Conservation (phyloP, 345 rosid species). For the Turritis glabra region DNA sequence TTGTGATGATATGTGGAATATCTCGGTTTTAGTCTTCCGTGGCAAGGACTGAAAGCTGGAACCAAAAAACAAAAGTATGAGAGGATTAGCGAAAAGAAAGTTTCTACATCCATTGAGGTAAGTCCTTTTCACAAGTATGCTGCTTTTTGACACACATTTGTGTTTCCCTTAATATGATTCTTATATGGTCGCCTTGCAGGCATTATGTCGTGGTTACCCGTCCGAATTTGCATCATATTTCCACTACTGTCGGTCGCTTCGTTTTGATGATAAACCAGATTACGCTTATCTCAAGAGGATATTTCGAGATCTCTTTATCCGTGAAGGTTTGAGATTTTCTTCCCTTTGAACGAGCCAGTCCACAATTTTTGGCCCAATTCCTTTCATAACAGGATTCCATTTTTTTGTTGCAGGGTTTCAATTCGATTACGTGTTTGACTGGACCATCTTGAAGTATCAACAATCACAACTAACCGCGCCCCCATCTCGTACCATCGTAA, state of each 20-base stretch:
- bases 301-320: conserved; percentile 94
- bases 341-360: neutral
- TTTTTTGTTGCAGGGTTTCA: conserved; percentile 75
- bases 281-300: conserved; percentile 90
- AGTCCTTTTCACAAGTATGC: conserved; percentile 1
- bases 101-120: conserved; percentile 81
- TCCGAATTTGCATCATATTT: conserved; percentile 96
- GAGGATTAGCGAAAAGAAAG: conserved; percentile 96
- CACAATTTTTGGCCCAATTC: neutral
- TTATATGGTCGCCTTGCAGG: conserved; percentile 10
- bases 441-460: conserved; percentile 98
- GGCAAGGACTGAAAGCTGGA: conserved; percentile 99
- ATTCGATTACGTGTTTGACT: conserved; percentile 93
- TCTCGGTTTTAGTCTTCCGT: conserved; percentile 71
- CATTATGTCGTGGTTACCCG: conserved; percentile 81
- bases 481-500: conserved; percentile 55
- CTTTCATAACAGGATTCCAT: conserved; percentile 8
- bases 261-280: conserved; percentile 96
- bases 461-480: conserved; percentile 87
- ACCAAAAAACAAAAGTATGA: conserved; percentile 97
- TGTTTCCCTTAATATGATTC: neutral
- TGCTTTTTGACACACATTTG: neutral
- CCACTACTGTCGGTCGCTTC: conserved; percentile 93
- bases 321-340: conserved; percentile 58
- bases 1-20: conserved; percentile 14